phyloP scores from a whole-genome alignment of 176 grass and related monocot genomes.

The Musa beccarii region DNA sequence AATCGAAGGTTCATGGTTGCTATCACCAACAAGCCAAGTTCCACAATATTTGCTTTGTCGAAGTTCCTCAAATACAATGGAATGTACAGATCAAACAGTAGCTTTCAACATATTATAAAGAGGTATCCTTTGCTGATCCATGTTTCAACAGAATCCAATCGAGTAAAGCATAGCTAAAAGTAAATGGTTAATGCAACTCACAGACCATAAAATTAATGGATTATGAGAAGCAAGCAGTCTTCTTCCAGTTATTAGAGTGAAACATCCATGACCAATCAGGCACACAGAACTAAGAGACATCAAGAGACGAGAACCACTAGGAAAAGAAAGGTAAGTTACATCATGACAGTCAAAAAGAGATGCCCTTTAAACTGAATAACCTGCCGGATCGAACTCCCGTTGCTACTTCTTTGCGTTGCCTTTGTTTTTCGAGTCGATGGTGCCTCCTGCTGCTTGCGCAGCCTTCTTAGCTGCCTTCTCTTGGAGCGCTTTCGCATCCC shows the following conservation, averaged over 20 bases:
- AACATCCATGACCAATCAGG: neutral
- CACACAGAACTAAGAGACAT: neutral
- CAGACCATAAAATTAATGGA: too few species aligned
- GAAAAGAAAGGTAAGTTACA: neutral
- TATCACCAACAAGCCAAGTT: too few species aligned
- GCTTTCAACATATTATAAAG: too few species aligned
- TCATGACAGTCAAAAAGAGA: neutral
- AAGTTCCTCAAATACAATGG: too few species aligned
- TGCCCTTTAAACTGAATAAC: neutral
- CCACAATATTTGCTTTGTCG: too few species aligned
- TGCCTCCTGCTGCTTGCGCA: conserved; percentile 40
- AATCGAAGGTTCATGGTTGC: too few species aligned
- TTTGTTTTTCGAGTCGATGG: conserved; percentile 42
- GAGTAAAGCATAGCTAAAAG: neutral
- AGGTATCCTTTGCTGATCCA: too few species aligned
- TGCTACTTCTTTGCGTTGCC: conserved; percentile 33
- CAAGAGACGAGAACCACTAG: neutral
- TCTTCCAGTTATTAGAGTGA: too few species aligned
- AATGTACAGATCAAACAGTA: too few species aligned
- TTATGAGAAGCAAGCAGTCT: neutral
- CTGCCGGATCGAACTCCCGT: neutral
- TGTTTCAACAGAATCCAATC: neutral
- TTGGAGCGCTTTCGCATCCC: conserved; percentile 80
- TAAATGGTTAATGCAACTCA: neutral
- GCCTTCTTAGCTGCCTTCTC: conserved; percentile 92